Percentiles rank a stretch among this genome's conserved stretches.
phyloP scores from a whole-genome alignment of 2,329 filamentous ascomycete species.

The Falciphora oryzae region DNA sequence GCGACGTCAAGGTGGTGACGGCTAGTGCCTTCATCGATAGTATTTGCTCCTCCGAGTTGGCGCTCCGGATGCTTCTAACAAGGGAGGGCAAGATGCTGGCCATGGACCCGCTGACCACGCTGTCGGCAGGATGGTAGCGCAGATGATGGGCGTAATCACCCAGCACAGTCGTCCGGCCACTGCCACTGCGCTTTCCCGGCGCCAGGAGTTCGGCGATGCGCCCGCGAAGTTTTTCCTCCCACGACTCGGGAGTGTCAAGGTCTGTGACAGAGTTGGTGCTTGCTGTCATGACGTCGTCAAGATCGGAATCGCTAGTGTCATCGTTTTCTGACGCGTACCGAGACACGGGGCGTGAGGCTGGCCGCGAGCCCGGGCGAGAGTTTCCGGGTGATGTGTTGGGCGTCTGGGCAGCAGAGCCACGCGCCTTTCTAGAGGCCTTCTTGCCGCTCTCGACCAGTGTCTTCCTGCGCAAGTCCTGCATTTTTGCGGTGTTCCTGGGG shows the following conservation, averaged over 20 bases:
- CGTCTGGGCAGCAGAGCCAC: slow-evolving; percentile 51
- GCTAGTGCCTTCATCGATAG: slow-evolving; percentile 67
- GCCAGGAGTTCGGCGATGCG: slow-evolving; percentile 64
- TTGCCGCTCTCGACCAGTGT: slow-evolving; percentile 65
- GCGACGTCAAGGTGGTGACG: slow-evolving; percentile 62
- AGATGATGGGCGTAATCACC: slow-evolving; percentile 58
- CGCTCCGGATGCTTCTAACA: slow-evolving; percentile 61
- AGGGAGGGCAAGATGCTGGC: slow-evolving; percentile 60
- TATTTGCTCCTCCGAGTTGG: slow-evolving; percentile 62
- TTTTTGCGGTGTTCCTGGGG: slow-evolving; percentile 24
- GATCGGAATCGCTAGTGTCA: slow-evolving; percentile 44
- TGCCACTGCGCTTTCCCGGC: slow-evolving; percentile 67
- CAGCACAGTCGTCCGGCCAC: slow-evolving; percentile 62
- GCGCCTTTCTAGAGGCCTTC: slow-evolving; percentile 64
- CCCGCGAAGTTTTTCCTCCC: slow-evolving; percentile 57
- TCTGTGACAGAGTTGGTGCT: slow-evolving; percentile 52
- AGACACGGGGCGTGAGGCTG: slow-evolving; percentile 47
- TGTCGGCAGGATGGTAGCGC: slow-evolving; percentile 61
- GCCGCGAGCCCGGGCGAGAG: slow-evolving; percentile 52
- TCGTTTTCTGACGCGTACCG: slow-evolving; percentile 62
- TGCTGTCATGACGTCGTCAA: slow-evolving; percentile 41
- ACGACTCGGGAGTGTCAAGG: slow-evolving; percentile 37
- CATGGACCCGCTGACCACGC: slow-evolving; percentile 53
- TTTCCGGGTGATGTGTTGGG: slow-evolving; percentile 51
- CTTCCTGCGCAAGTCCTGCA: slow-evolving; percentile 63